Base-by-base conservation (phyloP, 495 filamentous ascomycete genomes). In the Penicillium lividum region DNA sequence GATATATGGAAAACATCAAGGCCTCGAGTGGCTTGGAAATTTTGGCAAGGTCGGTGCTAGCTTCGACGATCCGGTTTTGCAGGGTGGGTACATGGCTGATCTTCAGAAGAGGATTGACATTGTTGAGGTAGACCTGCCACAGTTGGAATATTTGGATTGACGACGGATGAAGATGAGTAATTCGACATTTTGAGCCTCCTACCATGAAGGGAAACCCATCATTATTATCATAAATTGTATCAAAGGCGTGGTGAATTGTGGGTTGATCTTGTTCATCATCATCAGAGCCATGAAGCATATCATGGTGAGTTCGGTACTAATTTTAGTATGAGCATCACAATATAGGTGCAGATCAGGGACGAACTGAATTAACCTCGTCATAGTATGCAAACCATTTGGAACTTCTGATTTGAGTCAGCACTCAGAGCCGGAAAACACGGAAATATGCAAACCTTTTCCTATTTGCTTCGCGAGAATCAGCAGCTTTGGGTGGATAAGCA, bases 1-100 rank as follows among this genome's bases (percentile, higher is more conserved):
- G 86, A 63, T 93, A 93, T 25, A 93, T 86, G 7, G 84, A 73
- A 54, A 93, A 93, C 70, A 91, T 78, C 8, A 93, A 63, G 5
- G 83, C 82, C 56, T 92, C 88, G 1, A 74, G 75, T 7, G 68
- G 74, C 22, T 73, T 77, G 1, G 76, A 74, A n/a, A 83, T 66
- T 7, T 59, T 66, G 3, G 53, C 10, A 5, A 62, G n/a, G 28
- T 70, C 53, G 16, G 51, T 50, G 7, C 61, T 51, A 16, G 67
- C 70, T 27, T 65, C 63, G 8, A 74, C 57, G 10, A 77, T 63
- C 5, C 62, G 64, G 28, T 25, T 29, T 56, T 81, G 77, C 22
- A 80, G 60, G 1, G 73, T 81, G 8, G 81, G 79, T 1, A 70
- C 54, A 56, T 84, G 80, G 15, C 73, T 67, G 48, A 83, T 67